These are phyloP conservation scores for Beta macrorhiza DNA, from an alignment of 179 eudicot species.

Conservation along the genomic window DNA sequence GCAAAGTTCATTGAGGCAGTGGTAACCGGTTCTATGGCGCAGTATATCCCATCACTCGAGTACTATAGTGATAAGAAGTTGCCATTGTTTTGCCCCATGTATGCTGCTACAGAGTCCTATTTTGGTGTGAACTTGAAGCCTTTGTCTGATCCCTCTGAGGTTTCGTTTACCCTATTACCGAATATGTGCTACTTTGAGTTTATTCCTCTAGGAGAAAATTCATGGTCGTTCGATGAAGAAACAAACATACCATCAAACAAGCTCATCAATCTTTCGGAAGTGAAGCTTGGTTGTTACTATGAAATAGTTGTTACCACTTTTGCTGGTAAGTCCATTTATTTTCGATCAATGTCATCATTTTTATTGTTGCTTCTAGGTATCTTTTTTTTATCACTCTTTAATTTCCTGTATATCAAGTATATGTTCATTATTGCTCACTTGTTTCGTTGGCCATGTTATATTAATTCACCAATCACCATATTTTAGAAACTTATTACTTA, in stretches of 20 bases:
- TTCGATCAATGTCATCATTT: too few relatives aligned
- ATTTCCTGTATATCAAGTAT: neutral
- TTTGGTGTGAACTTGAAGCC: constrained; percentile 75
- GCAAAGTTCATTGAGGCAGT: constrained; percentile 79
- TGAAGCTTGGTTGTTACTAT: constrained; percentile 48
- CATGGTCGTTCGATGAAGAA: constrained; percentile 42
- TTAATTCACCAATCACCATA: too few relatives aligned
- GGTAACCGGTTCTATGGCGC: constrained; percentile 76
- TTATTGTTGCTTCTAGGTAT: neutral
- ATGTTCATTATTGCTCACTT: too few relatives aligned
- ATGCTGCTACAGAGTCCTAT: constrained; percentile 71
- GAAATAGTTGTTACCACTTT: constrained; percentile 74
- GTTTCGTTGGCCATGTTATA: too few relatives aligned
- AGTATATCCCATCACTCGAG: constrained; percentile 56
- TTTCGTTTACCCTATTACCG: constrained; percentile 62
- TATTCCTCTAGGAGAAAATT: constrained; percentile 53
- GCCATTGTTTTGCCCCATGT: constrained; percentile 67
- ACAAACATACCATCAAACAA: constrained; percentile 36
- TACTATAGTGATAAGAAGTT: constrained; percentile 52
- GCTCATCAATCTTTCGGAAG: constrained; percentile 55
- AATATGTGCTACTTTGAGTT: constrained; percentile 76
- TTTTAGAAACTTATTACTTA: too few relatives aligned
- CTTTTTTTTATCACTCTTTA: neutral
- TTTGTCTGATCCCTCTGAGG: constrained; percentile 53
- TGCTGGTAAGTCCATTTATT: constrained; percentile 42